Evolutionary conservation across 257 asterid genomes (phyloP).

Genomic region (Schizonepeta tenuifolia): DNA sequence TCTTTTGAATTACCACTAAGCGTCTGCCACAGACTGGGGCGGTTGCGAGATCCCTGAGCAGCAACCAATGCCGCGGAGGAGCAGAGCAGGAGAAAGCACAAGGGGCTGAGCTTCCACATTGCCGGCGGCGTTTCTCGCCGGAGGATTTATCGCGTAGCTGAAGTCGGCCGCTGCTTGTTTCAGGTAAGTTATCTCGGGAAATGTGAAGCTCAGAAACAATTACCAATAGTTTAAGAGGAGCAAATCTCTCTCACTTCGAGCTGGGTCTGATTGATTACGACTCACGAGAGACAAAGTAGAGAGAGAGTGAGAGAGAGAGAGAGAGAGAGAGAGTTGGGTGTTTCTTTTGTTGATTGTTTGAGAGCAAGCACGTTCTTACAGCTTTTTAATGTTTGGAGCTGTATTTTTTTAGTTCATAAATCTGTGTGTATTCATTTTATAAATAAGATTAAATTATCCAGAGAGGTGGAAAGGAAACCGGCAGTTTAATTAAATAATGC

Average conservation of each 20-base stretch:
- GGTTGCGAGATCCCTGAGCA: conserved; percentile 59
- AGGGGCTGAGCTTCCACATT: conserved; percentile 54
- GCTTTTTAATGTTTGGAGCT: background rate
- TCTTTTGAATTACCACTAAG: conserved; percentile 48
- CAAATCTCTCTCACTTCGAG: background rate
- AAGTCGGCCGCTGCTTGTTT: background rate
- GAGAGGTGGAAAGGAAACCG: background rate
- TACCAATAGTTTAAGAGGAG: background rate
- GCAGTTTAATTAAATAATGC: background rate
- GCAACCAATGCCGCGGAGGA: conserved; percentile 50
- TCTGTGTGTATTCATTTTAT: background rate
- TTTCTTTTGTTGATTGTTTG: background rate
- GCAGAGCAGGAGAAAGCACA: conserved; percentile 44
- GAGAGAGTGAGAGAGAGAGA: background rate
- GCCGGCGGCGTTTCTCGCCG: conserved; percentile 34
- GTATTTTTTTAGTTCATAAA: background rate
- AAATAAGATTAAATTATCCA: too few species aligned
- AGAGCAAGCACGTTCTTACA: background rate
- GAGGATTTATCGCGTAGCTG: too few species aligned
- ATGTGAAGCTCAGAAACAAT: conserved; percentile 1
- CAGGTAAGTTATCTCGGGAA: background rate
- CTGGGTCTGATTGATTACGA: conserved; percentile 12
- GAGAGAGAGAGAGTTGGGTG: background rate
- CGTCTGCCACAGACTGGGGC: conserved; percentile 58
- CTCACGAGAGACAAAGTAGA: background rate